A percentile compares a stretch with the other conserved stretches of the same genome.
Conservation (phyloP, 768 basidiomycete species). For the Boletus subcaerulescens region DNA sequence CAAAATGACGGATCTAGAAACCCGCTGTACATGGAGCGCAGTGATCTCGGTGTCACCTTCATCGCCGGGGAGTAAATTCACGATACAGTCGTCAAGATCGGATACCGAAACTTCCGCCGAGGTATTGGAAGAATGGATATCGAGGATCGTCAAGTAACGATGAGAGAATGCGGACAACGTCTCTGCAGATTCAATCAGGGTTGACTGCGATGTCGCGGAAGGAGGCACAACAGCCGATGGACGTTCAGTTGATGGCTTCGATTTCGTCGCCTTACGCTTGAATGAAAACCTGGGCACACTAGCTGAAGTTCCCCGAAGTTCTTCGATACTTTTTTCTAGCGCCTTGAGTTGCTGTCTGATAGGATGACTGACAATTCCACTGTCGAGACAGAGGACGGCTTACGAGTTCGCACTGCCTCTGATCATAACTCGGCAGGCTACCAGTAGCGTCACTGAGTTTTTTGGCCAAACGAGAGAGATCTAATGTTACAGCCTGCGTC, state of each 20-base stretch:
- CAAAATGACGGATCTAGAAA: constrained; percentile 61
- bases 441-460: constrained; percentile 60
- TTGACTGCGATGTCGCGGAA: not conserved
- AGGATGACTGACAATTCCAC: constrained; percentile 9
- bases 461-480: constrained; percentile 59
- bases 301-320: constrained; percentile 41
- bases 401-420: constrained; percentile 67
- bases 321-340: constrained; percentile 55
- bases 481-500: constrained; percentile 44
- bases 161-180: constrained; percentile 44
- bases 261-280: constrained; percentile 45
- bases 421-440: constrained; percentile 70
- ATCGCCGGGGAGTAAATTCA: constrained; percentile 52
- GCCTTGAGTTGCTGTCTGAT: constrained; percentile 58
- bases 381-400: constrained; percentile 22
- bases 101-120: constrained; percentile 56
- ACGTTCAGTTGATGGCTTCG: constrained; percentile 9
- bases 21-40: constrained; percentile 41
- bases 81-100: constrained; percentile 65
- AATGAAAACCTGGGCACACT: constrained; percentile 68
- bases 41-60: constrained; percentile 9
- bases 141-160: constrained; percentile 41
- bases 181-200: constrained; percentile 30
- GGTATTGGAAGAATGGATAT: constrained; percentile 35
- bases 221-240: not conserved